Evolutionary conservation across 23 red algal species (phyloP), one percentile per base, ranked within the genome.

Genomic region (Rhodosorus marinus): DNA sequence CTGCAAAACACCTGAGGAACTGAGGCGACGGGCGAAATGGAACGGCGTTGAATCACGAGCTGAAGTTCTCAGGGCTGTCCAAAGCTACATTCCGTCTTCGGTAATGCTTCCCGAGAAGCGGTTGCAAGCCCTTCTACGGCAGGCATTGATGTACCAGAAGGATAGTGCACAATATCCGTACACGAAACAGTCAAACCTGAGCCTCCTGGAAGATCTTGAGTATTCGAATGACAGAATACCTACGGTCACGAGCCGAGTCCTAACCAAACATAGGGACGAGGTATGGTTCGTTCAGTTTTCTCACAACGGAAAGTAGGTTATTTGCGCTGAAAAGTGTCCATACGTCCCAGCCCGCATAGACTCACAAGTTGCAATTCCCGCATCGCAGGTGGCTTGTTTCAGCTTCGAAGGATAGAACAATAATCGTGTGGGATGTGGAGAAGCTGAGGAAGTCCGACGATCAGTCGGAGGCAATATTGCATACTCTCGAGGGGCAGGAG

Each of bases 251-350:
- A 51, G 62, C 50, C 66, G 61, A 33, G 56, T 62, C 7, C 47
- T 98, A 11, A 41, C 57, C 8, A 62, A 61, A 8, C 90, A 85
- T 60, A 46, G 36, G 9, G 70, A 85, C 49, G 90, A 98, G 69
- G 79, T 98, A 28, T 98, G 90, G 90, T 82, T 70, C 54, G 72
- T 98, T 11, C 66, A 80, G 53, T 98, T 98, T 79, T 98, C 90
- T 26, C 76, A 85, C 33, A 21, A 54, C 14, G 90, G 90, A n/a
- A n/a, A n/a, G n/a, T n/a, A n/a, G n/a, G n/a, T n/a, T n/a, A n/a
- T n/a, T n/a, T n/a, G n/a, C n/a, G n/a, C n/a, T n/a, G n/a, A n/a
- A n/a, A n/a, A n/a, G n/a, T n/a, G n/a, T n/a, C n/a, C n/a, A n/a
- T n/a, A n/a, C n/a, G n/a, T n/a, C n/a, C n/a, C n/a, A n/a, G n/a